Base-by-base conservation (phyloP, 257 asterid species). In the Eucommia ulmoides region DNA sequence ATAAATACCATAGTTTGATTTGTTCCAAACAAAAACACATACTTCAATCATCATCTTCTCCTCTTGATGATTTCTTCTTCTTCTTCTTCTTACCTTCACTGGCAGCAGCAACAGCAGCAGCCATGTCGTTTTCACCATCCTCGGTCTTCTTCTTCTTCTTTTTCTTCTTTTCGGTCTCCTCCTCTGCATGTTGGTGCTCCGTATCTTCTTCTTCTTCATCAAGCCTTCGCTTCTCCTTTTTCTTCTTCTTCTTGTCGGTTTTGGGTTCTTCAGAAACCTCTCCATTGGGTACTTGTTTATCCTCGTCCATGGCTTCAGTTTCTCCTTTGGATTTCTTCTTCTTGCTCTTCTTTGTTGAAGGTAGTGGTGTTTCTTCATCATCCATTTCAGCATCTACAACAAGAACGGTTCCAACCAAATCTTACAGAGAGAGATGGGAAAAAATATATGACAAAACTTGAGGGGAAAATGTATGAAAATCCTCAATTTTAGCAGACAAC, bases 201-300 rank as follows among this genome's bases (percentile, higher is more conserved):
- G 56, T 58, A n/a, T 45, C 54, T 20, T 64, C 76, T n/a, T 29
- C 53, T 52, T 71, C 76, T 15, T 61, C 53, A 17, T 66, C 78
- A 45, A 58, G 50, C 56, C 83, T 88, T 56, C 88, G 63, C 69
- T 83, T 83, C 59, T 82, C 86, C 47, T 64, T 80, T 59, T 80
- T 86, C 82, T 81, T 83, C 79, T 83, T 81, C 80, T 82, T 84
- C 80, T 82, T 84, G 21, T 80, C 93, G 1, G 79, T 66, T 72
- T 75, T 84, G 2, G 79, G 83, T 72, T 72, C 87, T 33, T 65
- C 91, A 2, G 78, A 33, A 3, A 73, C 75, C 35, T 65, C 78
- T 23, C 80, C 82, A 29, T 29, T 29, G n/a, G 66, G 67, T 38
- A 55, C 49, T 2, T 62, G 66, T 49, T 52, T 68, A 53, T 73